Percentiles rank a stretch among this genome's conserved stretches.
Evolutionary conservation across 2,329 filamentous ascomycete species (phyloP).

Genomic region (Aspergillus ustus): DNA sequence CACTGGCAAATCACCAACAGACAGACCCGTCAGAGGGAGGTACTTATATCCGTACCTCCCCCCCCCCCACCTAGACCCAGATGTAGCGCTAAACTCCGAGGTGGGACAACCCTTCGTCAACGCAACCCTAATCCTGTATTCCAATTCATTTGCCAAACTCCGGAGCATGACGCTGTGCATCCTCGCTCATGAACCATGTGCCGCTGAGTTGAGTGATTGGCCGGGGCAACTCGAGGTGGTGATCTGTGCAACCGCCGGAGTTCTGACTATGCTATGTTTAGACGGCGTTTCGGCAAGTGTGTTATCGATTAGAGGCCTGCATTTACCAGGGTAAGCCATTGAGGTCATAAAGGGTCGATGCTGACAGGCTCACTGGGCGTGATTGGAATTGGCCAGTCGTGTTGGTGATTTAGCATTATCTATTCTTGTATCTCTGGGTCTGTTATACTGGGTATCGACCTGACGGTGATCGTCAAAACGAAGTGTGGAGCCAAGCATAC

Average conservation of each 20-base stretch:
- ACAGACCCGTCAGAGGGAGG: slow-evolving; percentile 33
- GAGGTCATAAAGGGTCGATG: slow-evolving; percentile 9
- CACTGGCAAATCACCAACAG: slow-evolving; percentile 37
- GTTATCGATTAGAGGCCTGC: slow-evolving; percentile 1
- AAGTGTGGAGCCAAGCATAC: neutral
- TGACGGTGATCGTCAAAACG: no score
- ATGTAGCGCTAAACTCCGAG: neutral
- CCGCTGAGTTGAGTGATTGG: neutral
- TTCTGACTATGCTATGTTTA: slow-evolving; percentile 10
- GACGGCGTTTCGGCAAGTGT: neutral
- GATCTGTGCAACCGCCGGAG: slow-evolving; percentile 11
- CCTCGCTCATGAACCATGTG: slow-evolving; percentile 12
- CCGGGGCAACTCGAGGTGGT: neutral
- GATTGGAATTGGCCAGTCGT: slow-evolving; percentile 4
- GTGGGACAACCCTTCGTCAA: neutral
- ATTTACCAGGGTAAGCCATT: neutral
- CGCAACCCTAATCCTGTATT: neutral
- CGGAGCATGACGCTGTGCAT: neutral
- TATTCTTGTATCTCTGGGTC: neutral
- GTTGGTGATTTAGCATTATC: neutral
- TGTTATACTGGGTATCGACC: neutral
- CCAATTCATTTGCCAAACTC: slow-evolving; percentile 5
- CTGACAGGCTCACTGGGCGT: slow-evolving; percentile 2
- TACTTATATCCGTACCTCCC: slow-evolving; percentile 23
- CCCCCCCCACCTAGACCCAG: neutral